Evolutionary conservation across 192 early-diverging fungal genomes (phyloP).

Genomic region (Chytriomyces hyalinus): DNA sequence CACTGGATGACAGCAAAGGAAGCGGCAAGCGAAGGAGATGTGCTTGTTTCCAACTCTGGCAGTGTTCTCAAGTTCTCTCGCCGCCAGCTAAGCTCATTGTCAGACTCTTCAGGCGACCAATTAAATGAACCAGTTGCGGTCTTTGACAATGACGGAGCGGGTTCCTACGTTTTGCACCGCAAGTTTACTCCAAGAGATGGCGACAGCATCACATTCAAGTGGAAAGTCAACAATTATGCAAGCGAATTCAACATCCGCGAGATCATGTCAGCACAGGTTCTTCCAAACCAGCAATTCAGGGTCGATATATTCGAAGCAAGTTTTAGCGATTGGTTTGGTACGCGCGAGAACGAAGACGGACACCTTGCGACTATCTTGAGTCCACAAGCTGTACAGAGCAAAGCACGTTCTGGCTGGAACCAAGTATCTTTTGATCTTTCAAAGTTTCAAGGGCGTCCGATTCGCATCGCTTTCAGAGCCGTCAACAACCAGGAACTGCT

Average conservation of each 20-base stretch:
- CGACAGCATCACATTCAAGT: constrained; percentile 2
- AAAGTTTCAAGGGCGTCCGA: neutral
- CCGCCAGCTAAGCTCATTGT: neutral
- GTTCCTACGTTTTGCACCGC: constrained; percentile 12
- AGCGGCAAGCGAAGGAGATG: constrained; percentile 13
- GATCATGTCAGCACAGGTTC: neutral
- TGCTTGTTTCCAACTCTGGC: neutral
- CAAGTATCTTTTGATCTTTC: neutral
- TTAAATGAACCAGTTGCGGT: neutral
- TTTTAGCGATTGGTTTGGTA: constrained; percentile 14
- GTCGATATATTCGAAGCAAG: constrained; percentile 6
- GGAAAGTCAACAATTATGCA: neutral
- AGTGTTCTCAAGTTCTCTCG: neutral
- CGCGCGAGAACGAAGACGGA: neutral
- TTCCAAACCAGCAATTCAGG: constrained; percentile 24
- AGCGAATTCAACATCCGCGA: neutral
- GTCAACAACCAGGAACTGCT: constrained; percentile 23
- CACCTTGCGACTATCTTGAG: neutral
- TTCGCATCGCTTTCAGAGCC: constrained; percentile 9
- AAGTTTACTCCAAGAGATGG: constrained; percentile 2
- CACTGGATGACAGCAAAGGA: neutral
- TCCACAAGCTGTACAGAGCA: neutral
- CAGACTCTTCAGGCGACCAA: neutral
- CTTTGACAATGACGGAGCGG: constrained; percentile 22
- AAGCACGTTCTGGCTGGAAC: neutral